These are phyloP conservation scores for Leccinum truebloodii DNA, from an alignment of 768 basidiomycete species.

Conservation along the genomic window DNA sequence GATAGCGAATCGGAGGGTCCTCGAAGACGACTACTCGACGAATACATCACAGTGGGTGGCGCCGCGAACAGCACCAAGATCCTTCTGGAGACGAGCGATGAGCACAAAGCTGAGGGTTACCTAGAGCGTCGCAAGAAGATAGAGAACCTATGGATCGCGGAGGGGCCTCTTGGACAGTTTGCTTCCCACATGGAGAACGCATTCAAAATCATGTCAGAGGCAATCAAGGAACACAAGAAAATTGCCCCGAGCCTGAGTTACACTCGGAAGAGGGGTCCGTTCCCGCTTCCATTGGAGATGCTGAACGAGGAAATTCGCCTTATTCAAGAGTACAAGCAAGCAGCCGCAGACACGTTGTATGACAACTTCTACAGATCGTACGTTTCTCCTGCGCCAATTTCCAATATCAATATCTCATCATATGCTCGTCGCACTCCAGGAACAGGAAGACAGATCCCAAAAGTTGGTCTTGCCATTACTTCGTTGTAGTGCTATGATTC, in stretches of 20 bases:
- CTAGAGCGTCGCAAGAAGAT: constrained; percentile 22
- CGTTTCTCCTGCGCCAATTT: neutral
- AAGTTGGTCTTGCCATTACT: constrained; percentile 10
- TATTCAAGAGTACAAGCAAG: constrained; percentile 24
- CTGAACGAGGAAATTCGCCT: constrained; percentile 25
- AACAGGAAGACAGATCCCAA: constrained; percentile 24
- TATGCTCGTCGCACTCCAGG: constrained; percentile 10
- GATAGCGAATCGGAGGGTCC: constrained; percentile 24
- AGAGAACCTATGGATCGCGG: constrained; percentile 19
- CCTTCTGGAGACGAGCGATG: constrained; percentile 25
- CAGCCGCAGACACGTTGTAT: constrained; percentile 16
- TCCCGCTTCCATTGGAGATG: constrained; percentile 25
- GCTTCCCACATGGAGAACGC: constrained; percentile 23
- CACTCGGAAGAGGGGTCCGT: constrained; percentile 16
- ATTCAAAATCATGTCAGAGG: constrained; percentile 19
- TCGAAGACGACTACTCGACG: constrained; percentile 26
- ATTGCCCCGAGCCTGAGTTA: constrained; percentile 9
- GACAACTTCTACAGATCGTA: constrained; percentile 25
- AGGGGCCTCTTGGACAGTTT: constrained; percentile 20
- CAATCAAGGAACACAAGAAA: constrained; percentile 23
- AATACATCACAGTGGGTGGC: constrained; percentile 31
- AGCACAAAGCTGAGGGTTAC: constrained; percentile 25
- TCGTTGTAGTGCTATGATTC: neutral
- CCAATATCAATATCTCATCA: neutral
- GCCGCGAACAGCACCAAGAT: constrained; percentile 26